Percentiles rank a stretch among this genome's conserved stretches.
phyloP scores from a whole-genome alignment of 148 eudicot species.

The Rhododendron kiyosumense region DNA sequence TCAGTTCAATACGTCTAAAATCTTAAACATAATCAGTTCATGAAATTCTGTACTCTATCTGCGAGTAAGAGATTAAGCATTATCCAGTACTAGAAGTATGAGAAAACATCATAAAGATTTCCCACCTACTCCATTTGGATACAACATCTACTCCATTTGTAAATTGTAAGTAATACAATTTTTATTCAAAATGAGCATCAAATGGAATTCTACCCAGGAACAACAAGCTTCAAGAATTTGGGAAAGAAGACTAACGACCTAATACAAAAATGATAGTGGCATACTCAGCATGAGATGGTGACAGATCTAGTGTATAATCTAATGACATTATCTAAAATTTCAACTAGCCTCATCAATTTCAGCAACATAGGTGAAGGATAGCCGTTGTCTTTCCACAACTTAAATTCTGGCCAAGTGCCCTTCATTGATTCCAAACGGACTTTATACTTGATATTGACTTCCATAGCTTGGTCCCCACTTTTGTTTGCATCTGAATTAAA shows the following conservation, averaged over 20 bases:
- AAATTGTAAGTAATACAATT: background rate
- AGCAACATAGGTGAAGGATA: slow-evolving; percentile 48
- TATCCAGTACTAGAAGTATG: background rate
- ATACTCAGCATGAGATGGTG: background rate
- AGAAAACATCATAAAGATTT: background rate
- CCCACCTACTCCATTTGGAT: background rate
- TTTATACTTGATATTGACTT: slow-evolving; percentile 30
- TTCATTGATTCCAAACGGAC: slow-evolving; percentile 35
- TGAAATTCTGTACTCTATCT: background rate
- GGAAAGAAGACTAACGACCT: background rate
- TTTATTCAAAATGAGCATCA: background rate
- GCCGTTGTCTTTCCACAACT: slow-evolving; percentile 51
- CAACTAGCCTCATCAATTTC: slow-evolving; percentile 72
- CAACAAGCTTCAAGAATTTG: background rate
- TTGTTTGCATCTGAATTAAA: slow-evolving; percentile 35
- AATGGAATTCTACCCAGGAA: background rate
- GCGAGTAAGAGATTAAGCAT: background rate
- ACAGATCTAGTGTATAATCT: background rate
- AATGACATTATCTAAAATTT: background rate
- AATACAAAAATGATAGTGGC: background rate
- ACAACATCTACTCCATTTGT: background rate
- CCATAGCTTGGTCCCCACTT: slow-evolving; percentile 16
- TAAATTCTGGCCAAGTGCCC: slow-evolving; percentile 35
- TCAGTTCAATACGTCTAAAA: background rate
- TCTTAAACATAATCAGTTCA: background rate